Evolutionary conservation across 1,284 basidiomycete genomes (phyloP).

Genomic region (Leccinum angustisporum): DNA sequence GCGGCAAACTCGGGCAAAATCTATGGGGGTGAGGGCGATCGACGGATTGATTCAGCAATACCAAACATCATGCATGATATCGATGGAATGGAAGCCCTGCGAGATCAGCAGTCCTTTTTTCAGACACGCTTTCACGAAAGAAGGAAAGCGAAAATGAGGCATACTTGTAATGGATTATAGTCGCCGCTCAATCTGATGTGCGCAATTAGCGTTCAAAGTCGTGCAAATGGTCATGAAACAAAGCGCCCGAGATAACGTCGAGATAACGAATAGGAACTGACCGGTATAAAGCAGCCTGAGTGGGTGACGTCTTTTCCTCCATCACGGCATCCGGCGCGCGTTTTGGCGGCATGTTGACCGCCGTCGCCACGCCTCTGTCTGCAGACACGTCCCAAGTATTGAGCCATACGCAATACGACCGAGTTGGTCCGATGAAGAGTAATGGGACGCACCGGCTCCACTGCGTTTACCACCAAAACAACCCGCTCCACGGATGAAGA

Average conservation of each 20-base stretch:
- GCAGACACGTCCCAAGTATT: background rate
- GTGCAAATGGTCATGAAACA: slow-evolving; percentile 1
- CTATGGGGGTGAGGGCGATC: slow-evolving; percentile 37
- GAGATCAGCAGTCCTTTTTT: background rate
- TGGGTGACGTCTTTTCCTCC: slow-evolving; percentile 80
- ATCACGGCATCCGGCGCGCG: slow-evolving; percentile 81
- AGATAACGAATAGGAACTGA: slow-evolving; percentile 33
- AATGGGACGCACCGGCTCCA: slow-evolving; percentile 60
- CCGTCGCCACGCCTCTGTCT: slow-evolving; percentile 92
- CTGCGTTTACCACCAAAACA: slow-evolving; percentile 92
- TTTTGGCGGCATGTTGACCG: slow-evolving; percentile 80
- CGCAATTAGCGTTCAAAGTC: background rate
- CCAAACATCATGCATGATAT: background rate
- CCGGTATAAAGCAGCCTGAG: slow-evolving; percentile 93
- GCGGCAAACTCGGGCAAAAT: slow-evolving; percentile 93
- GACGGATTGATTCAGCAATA: slow-evolving; percentile 18
- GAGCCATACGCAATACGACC: background rate
- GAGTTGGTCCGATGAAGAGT: slow-evolving; percentile 4
- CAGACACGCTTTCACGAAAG: slow-evolving; percentile 5
- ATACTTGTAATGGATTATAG: slow-evolving; percentile 86
- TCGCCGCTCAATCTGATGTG: slow-evolving; percentile 77
- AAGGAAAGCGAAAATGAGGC: slow-evolving; percentile 18
- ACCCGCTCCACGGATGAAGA: slow-evolving; percentile 92
- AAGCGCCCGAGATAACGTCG: background rate
- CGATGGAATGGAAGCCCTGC: background rate